These are phyloP conservation scores for Yamadazyma aaseri DNA, from an alignment of 1,139 yeast genomes.

Conservation along the genomic window DNA sequence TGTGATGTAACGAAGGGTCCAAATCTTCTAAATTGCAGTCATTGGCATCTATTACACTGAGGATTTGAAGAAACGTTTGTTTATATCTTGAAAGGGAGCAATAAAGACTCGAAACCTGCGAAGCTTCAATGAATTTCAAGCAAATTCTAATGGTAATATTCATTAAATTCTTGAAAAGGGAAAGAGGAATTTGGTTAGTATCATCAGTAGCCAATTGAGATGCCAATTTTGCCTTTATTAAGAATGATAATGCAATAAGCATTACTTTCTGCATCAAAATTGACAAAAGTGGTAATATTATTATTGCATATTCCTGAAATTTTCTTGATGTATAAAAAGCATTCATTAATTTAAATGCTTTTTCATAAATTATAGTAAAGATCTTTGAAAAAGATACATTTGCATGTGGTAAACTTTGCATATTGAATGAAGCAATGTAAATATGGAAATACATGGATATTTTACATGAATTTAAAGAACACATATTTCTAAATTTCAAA, in stretches of 20 bases:
- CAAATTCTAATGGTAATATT: slow-evolving; percentile 1
- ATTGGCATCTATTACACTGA: neutral
- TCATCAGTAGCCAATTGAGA: neutral
- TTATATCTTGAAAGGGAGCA: slow-evolving; percentile 1
- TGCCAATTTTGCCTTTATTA: neutral
- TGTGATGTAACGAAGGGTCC: neutral
- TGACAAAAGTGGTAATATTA: neutral
- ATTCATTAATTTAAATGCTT: neutral
- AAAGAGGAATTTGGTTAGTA: neutral
- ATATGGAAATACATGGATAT: slow-evolving; percentile 1
- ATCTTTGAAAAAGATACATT: neutral
- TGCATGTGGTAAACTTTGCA: neutral
- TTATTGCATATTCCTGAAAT: neutral
- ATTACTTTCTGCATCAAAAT: slow-evolving; percentile 1
- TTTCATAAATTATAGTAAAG: neutral
- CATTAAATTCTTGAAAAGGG: neutral
- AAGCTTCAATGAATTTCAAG: slow-evolving; percentile 1
- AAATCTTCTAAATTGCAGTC: neutral
- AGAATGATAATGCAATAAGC: neutral
- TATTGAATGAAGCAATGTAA: neutral
- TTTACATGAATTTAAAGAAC: slow-evolving; percentile 1
- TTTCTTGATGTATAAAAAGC: neutral
- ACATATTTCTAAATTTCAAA: slow-evolving; percentile 1
- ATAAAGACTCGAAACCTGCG: neutral
- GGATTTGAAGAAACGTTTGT: neutral